These are phyloP conservation scores for Rossbeevera mucosa DNA, from an alignment of 768 basidiomycete genomes.

Conservation along the genomic window DNA sequence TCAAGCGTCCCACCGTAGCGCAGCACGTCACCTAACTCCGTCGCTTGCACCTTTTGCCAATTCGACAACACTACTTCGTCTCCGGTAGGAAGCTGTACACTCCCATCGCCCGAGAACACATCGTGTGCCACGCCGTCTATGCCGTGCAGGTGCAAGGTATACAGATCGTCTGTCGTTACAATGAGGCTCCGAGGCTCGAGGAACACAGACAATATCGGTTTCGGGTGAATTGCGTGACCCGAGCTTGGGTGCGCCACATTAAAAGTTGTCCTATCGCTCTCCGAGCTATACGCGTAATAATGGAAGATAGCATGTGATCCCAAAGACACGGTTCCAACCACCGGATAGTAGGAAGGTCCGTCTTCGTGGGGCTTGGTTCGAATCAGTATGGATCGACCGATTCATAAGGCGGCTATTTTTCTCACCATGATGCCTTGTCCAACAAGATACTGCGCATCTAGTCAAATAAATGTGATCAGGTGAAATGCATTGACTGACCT, in stretches of 20 bases:
- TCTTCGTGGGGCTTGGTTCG: conserved; percentile 80
- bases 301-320: conserved; percentile 80
- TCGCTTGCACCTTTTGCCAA: conserved; percentile 43
- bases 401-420: conserved; percentile 14
- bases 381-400: conserved; percentile 1
- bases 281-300: conserved; percentile 61
- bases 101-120: conserved; percentile 27
- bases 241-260: conserved; percentile 22
- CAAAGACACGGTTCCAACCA: conserved; percentile 87
- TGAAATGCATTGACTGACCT: conserved; percentile 41
- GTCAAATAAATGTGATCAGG: conserved; percentile 11
- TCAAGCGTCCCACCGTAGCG: conserved; percentile 47
- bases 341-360: conserved; percentile 81
- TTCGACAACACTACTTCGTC: conserved; percentile 50
- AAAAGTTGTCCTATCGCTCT: conserved; percentile 9
- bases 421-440: conserved; percentile 92
- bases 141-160: conserved; percentile 75
- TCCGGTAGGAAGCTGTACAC: conserved; percentile 22
- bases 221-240: conserved; percentile 57
- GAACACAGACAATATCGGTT: conserved; percentile 65
- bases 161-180: conserved; percentile 67
- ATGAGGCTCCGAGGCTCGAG: conserved; percentile 85
- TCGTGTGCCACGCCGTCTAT: conserved; percentile 61
- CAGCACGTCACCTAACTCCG: conserved; percentile 37
- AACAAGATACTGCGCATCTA: conserved; percentile 58